Base-by-base conservation (phyloP, 1,139 yeast genomes). In the Candida pseudocylindracea region DNA sequence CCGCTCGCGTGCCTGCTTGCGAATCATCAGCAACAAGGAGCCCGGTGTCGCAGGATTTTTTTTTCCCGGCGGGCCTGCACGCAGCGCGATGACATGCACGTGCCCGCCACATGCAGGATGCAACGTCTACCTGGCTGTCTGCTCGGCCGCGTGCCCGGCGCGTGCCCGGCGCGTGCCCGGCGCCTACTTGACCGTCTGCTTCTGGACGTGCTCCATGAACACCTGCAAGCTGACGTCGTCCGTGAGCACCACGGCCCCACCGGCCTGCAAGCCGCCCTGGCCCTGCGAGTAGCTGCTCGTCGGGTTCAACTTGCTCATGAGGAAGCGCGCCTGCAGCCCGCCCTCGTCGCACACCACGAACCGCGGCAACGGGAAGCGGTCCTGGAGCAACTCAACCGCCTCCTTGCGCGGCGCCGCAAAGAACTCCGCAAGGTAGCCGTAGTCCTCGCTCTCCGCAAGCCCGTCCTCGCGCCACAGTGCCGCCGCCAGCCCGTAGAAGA, bases 401-500 rank as follows among this genome's bases (percentile, higher is more conserved):
- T 88, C 98, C 37, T 69, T 68, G 46, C 81, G 75, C 33, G 98
- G 95, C 39, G 78, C 91, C 36, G 79, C 91, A 44, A 88, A 67
- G 50, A 88, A 67, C 37, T 68, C 70, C 52, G 80, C 80, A 56
- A 88, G 81, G 45, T 81, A 81, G 28, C 72, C 85, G 50, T 81
- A 88, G 43, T 80, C 94, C 38, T 76, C 81, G 49, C 72, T 79
- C 39, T 83, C 83, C 54, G 88, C 94, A 51, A 83, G 88, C 5
- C 94, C 91, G 10, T 85, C 88, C 50, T 80, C 81, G 54, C 95
- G 72, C 98, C 98, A 88, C 47, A 75, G 81, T 8, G 95, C 93
- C 43, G 91, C 74, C 30, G 92, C 79, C 48, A 76, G 81, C 45
- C 98, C 98, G 45, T 81, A 95, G 64, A 76, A 88, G 41, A 88